Conservation (phyloP, 495 filamentous ascomycete species). For the Trichoderma parareesei region DNA sequence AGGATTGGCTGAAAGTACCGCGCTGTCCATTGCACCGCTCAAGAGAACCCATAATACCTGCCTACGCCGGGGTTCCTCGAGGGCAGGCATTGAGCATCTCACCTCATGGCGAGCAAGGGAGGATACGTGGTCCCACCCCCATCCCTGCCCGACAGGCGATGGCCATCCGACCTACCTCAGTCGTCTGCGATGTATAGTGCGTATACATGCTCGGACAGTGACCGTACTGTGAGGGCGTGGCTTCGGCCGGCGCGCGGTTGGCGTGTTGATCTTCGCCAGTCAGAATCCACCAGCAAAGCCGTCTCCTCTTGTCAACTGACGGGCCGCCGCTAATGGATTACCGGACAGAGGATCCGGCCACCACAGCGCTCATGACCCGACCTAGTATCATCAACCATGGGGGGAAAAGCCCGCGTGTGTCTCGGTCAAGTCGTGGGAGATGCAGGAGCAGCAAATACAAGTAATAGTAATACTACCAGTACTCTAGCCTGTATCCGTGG, state of each 20-base stretch:
- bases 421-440: background rate
- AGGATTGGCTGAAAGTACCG: background rate
- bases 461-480: background rate
- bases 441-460: background rate
- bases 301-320: background rate
- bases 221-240: background rate
- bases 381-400: background rate
- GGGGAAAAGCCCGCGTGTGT: background rate
- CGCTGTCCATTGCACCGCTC: background rate
- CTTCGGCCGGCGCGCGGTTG: background rate
- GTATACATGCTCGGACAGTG: background rate
- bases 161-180: background rate
- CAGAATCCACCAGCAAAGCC: background rate
- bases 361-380: background rate
- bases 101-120: constrained; percentile 3
- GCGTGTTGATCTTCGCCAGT: constrained; percentile 5
- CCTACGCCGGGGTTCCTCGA: background rate
- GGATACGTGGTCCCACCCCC: background rate
- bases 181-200: too few species aligned
- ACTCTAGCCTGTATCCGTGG: too few species aligned
- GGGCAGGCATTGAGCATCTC: background rate
- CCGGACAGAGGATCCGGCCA: background rate
- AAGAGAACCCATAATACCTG: background rate
- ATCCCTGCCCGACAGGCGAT: background rate
- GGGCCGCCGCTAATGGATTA: background rate